Evolutionary conservation across 768 basidiomycete species (phyloP), one percentile per base, ranked within the genome.

Genomic region (Sarcodon aspratus): DNA sequence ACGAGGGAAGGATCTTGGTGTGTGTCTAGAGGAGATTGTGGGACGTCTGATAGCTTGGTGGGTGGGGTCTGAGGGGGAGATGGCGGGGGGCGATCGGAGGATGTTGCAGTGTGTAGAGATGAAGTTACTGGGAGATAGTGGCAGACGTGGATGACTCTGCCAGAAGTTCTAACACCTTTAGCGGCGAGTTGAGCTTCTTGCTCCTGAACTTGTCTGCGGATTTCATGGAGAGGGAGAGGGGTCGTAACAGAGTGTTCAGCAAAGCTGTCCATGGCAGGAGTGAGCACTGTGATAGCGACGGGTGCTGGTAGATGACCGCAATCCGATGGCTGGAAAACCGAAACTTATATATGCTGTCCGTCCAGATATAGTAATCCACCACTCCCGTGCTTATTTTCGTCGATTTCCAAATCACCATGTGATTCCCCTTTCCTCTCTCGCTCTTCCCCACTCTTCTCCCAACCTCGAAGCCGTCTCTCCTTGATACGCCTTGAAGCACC

Each of bases 81-180:
- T 47, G 71, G 71, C 5, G 40, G 40, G 11, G 27, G 40, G 50
- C 84, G 75, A 44, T 77, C 78, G 9, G 61, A 55, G 44, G 62
- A 56, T 27, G 60, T 54, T 10, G 63, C 51, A 43, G 59, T 57
- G 27, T 67, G 63, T 59, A 87, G 73, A 33, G 84, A 78, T 27
- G 82, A 79, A 44, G 74, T 69, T 60, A 93, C 73, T 52, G 91
- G 91, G 48, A 94, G 81, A 60, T 92, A 88, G 65, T 93, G 91
- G 67, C 81, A 85, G 54, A 96, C 82, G 57, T 95, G 94, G 58
- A 98, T 76, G 62, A 96, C 86, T 38, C 94, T 79, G 1, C 93
- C 94, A 5, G 84, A 85, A 38, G 96, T 76, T 1, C 78, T 71
- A 48, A 85, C 78, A 38, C 81, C 85, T 50, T 82, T 78, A 1